Evolutionary conservation across 148 eudicot species (phyloP).

Genomic region (Silene conica): DNA sequence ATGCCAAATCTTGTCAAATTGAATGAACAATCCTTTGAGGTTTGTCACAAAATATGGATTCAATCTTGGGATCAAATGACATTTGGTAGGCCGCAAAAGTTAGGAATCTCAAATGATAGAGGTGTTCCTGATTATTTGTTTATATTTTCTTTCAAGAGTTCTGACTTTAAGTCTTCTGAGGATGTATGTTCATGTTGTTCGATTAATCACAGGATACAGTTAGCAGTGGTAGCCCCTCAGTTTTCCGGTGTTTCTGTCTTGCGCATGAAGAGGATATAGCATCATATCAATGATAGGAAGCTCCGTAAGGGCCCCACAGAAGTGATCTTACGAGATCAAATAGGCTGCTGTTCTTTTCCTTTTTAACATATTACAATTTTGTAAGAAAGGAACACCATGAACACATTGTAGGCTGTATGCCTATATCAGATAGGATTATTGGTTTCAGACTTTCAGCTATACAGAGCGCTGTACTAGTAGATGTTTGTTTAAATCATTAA

Average conservation of each 20-base stretch:
- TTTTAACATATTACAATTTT: neutral
- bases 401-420: neutral
- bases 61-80: neutral
- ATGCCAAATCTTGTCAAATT: neutral
- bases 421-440: neutral
- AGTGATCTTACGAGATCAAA: neutral
- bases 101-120: neutral
- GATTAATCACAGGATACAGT: neutral
- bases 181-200: neutral
- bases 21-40: neutral
- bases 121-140: neutral
- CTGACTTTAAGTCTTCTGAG: neutral
- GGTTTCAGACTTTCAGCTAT: neutral
- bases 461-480: neutral
- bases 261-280: neutral
- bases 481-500: neutral
- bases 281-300: neutral
- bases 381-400: neutral
- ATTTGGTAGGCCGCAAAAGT: neutral
- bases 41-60: neutral
- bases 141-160: neutral
- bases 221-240: neutral
- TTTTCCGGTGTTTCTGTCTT: neutral
- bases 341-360: neutral
- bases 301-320: neutral